These are phyloP conservation scores for Nakaseomyces nivariensis DNA, from an alignment of 1,139 yeast genomes.

Conservation along the genomic window DNA sequence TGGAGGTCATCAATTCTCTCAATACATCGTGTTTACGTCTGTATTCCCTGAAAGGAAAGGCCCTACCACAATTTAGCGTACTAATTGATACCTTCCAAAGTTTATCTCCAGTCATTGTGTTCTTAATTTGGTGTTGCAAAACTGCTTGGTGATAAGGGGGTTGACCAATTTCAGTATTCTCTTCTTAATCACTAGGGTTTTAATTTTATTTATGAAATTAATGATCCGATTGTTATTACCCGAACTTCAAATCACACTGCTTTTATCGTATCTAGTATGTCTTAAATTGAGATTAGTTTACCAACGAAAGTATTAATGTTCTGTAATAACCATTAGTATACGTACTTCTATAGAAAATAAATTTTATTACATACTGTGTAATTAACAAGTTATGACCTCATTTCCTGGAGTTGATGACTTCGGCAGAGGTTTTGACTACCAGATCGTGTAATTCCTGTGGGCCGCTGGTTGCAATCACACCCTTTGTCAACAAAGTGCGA, in stretches of 20 bases:
- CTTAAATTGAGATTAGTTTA: too few species aligned
- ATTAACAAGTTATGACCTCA: neutral
- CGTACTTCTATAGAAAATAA: neutral
- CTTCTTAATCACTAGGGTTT: too few species aligned
- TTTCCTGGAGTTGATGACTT: conserved; percentile 19
- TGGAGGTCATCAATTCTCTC: conserved; percentile 10
- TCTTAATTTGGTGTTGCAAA: too few species aligned
- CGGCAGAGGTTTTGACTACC: conserved; percentile 53
- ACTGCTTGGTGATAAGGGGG: too few species aligned
- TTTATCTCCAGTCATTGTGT: neutral
- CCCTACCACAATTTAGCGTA: conserved; percentile 27
- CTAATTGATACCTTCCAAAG: conserved; percentile 14
- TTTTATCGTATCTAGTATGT: neutral
- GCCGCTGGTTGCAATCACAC: conserved; percentile 81
- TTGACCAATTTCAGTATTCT: too few species aligned
- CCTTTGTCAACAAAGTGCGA: conserved; percentile 69
- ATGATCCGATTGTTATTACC: neutral
- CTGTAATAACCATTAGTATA: neutral
- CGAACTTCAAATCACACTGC: neutral
- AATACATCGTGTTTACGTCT: conserved; percentile 2
- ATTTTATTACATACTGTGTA: too few species aligned
- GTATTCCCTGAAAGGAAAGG: conserved; percentile 17
- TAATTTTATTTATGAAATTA: too few species aligned
- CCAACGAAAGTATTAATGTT: too few species aligned
- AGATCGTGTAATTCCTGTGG: conserved; percentile 41